Evolutionary conservation across 805 yeast species (phyloP), one percentile per base, ranked within the genome.

Genomic region (Candida odintsovae): DNA sequence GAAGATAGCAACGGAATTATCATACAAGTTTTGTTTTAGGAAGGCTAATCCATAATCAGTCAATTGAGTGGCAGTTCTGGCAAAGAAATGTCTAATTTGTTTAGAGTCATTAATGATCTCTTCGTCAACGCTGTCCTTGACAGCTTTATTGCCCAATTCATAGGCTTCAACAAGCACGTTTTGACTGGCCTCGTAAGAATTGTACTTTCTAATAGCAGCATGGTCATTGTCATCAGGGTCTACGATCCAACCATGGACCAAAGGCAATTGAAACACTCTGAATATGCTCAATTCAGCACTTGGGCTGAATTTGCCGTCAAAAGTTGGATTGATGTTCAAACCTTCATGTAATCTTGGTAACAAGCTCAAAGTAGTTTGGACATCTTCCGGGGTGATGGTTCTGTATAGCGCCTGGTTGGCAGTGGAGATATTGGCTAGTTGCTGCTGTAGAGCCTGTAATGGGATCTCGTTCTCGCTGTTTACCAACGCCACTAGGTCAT

Each of bases 181-280:
- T 57, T 84, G 92, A 9, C 83, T 71, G 2, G 72, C 71, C 51
- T 85, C 90, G 46, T 75, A 78, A 0, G 82, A 75, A 36, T 60
- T 65, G 21, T 73, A 73, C 50, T 61, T 65, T 28, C 69, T 55
- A 16, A 77, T 66, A 25, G 60, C 58, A 19, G 59, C 54, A 46
- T 65, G 66, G 33, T 70, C 73, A 3, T 51, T 42, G 37, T 62
- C 63, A 4, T 58, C 62, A 35, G 74, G 76, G 42, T 75, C 75
- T n/a, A 78, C 68, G 22, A 83, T 69, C 96, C 97, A 90, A 1
- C 96, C 97, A 63, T 92, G 98, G 3, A 79, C 80, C 37, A 90
- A 63, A 13, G 73, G 75, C 7, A 86, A 67, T 28, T 74, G 80
- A 59, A 80, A 85, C 4, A 76, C 66, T 8, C 72, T 62, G 61